phyloP scores from a whole-genome alignment of 164 flowering plant species.

The Echeveria elegans region DNA sequence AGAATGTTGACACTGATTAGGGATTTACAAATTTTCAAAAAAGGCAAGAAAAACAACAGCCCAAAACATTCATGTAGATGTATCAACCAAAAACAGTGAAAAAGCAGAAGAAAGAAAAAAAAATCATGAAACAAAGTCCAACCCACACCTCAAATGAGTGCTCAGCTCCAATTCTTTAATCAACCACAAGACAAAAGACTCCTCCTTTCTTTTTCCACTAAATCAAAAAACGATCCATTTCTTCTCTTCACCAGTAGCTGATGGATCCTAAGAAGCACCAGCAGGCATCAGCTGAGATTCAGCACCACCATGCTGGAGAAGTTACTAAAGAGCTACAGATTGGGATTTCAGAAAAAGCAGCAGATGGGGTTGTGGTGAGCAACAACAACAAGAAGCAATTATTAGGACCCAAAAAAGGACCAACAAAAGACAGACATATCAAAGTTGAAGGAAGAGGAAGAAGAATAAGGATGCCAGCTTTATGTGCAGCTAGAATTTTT shows the following conservation, averaged over 20 bases:
- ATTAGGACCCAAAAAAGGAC: conserved; percentile 68
- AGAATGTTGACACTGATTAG: not conserved
- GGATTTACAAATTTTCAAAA: not conserved
- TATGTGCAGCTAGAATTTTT: conserved; percentile 82
- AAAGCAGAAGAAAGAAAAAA: no score
- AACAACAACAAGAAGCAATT: conserved; percentile 30
- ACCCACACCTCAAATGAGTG: conserved; percentile 8
- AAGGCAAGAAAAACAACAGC: not conserved
- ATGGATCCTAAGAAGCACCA: conserved; percentile 9
- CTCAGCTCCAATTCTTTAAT: conserved; percentile 3
- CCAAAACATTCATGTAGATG: not conserved
- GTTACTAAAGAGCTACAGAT: conserved; percentile 26
- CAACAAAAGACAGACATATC: conserved; percentile 81
- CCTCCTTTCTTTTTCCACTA: not conserved
- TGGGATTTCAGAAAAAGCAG: conserved; percentile 46
- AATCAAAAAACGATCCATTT: no score
- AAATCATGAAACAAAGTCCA: conserved; percentile 5
- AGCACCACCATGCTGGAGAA: not conserved
- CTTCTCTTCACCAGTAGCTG: not conserved
- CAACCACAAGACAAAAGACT: not conserved
- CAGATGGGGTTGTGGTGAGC: conserved; percentile 17
- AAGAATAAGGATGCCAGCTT: conserved; percentile 86
- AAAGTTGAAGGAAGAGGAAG: conserved; percentile 86
- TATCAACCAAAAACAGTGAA: conserved; percentile 5
- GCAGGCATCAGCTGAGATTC: not conserved